Percentiles rank a stretch among this genome's conserved stretches.
phyloP scores from a whole-genome alignment of 768 basidiomycete genomes.

The Collybiopsis luxurians region DNA sequence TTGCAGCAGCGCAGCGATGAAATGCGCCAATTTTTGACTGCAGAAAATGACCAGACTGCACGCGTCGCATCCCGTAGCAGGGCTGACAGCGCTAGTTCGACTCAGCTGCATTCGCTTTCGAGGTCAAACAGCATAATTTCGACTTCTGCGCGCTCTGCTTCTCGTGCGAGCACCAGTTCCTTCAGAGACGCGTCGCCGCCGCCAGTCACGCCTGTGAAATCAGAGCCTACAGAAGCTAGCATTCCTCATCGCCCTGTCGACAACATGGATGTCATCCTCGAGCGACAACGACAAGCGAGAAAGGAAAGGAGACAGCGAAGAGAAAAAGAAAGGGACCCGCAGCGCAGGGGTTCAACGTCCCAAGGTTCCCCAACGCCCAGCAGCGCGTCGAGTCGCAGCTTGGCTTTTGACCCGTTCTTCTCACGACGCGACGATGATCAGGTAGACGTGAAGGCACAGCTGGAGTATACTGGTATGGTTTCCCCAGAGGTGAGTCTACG shows the following conservation, averaged over 20 bases:
- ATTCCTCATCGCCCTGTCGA: conserved; percentile 58
- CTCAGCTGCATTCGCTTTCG: conserved; percentile 31
- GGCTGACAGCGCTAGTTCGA: conserved; percentile 31
- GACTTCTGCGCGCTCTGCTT: conserved; percentile 40
- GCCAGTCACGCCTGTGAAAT: conserved; percentile 61
- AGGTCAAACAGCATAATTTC: conserved; percentile 31
- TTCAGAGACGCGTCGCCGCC: conserved; percentile 54
- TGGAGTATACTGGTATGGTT: conserved; percentile 25
- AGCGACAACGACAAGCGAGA: conserved; percentile 60
- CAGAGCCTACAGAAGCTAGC: conserved; percentile 51
- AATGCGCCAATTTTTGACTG: conserved; percentile 76
- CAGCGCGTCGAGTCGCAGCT: conserved; percentile 42
- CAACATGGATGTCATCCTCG: conserved; percentile 76
- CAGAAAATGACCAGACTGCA: conserved; percentile 45
- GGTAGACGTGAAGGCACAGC: conserved; percentile 27
- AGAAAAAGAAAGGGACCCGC: conserved; percentile 46
- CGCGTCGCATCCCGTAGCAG: conserved; percentile 39
- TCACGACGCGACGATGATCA: conserved; percentile 55
- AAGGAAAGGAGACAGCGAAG: conserved; percentile 49
- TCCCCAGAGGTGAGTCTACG: conserved; percentile 40
- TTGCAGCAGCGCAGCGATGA: conserved; percentile 67
- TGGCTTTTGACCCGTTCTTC: conserved; percentile 48
- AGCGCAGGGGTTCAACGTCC: conserved; percentile 26
- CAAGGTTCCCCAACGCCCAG: conserved; percentile 49
- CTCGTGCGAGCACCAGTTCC: conserved; percentile 47